These are phyloP conservation scores for Lactarius hengduanensis DNA, from an alignment of 768 basidiomycete species.

Conservation along the genomic window DNA sequence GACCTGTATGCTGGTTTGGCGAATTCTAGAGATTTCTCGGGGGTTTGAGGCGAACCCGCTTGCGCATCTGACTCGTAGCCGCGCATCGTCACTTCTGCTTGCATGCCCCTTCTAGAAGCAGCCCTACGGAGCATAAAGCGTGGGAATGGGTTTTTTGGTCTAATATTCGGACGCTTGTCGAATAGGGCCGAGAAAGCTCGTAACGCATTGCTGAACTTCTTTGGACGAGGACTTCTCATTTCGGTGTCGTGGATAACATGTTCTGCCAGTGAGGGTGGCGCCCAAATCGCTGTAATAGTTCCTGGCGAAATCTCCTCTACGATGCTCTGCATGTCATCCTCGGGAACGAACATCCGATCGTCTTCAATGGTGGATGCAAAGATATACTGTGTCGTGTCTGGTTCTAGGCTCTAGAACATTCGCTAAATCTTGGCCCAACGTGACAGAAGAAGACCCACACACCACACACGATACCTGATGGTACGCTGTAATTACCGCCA, in stretches of 20 bases:
- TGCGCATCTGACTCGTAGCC: not conserved
- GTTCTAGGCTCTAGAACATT: not conserved
- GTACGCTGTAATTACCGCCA: not conserved
- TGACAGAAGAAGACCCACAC: not conserved
- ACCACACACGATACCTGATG: not conserved
- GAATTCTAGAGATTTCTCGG: not conserved
- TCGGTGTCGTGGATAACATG: not conserved
- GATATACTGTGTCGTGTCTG: not conserved
- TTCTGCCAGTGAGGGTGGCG: not conserved
- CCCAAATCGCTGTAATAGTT: not conserved
- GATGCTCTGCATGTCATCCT: slow-evolving; percentile 2
- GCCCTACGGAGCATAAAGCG: not conserved
- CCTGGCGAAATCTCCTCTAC: not conserved
- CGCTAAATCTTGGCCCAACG: not conserved
- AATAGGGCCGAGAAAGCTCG: not conserved
- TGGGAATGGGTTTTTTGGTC: not conserved
- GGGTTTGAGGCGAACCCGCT: not conserved
- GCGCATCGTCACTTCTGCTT: not conserved
- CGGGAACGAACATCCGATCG: slow-evolving; percentile 1
- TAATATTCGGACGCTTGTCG: not conserved
- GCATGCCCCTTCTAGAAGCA: not conserved
- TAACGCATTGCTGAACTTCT: not conserved
- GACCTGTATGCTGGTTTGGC: not conserved
- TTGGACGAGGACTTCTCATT: slow-evolving; percentile 1
- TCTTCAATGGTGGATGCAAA: not conserved